Evolutionary conservation across 352 stramenopile genomes (phyloP).

Genomic region (Phytophthora sansomeana): DNA sequence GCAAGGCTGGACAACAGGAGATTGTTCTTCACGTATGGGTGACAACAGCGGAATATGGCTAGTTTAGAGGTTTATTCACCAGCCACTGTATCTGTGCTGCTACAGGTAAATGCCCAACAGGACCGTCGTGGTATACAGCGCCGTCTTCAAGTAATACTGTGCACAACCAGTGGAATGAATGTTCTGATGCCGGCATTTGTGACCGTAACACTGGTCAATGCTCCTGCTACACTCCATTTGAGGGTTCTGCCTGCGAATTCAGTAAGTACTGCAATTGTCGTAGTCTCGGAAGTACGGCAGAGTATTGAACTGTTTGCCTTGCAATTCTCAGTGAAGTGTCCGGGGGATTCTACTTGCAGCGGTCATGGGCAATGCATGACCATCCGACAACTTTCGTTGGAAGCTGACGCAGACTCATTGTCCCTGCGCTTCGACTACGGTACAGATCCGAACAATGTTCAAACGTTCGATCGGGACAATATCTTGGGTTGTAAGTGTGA

Average conservation of each 20-base stretch:
- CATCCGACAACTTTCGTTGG: constrained; percentile 68
- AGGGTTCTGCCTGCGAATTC: constrained; percentile 61
- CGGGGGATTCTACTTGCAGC: constrained; percentile 56
- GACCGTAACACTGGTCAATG: constrained; percentile 65
- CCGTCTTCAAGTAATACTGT: constrained; percentile 55
- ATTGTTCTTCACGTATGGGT: constrained; percentile 66
- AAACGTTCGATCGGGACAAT: constrained; percentile 82
- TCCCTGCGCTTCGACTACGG: constrained; percentile 74
- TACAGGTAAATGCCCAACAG: constrained; percentile 68
- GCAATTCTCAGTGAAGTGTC: constrained; percentile 63
- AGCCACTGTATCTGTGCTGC: constrained; percentile 4
- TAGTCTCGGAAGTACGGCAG: background rate
- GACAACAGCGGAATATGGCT: background rate
- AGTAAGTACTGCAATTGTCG: constrained; percentile 32
- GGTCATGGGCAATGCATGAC: constrained; percentile 84
- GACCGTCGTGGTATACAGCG: constrained; percentile 67
- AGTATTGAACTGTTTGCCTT: background rate
- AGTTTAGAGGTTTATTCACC: background rate
- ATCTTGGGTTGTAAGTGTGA: constrained; percentile 93
- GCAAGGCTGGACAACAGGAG: constrained; percentile 64
- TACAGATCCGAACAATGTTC: constrained; percentile 64
- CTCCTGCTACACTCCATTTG: constrained; percentile 67
- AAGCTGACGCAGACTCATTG: constrained; percentile 61
- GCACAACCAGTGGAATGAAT: constrained; percentile 59
- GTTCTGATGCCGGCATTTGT: constrained; percentile 72